These are phyloP conservation scores for Mortierella sp. DNA, from an alignment of 371 early-diverging fungal species.

Conservation along the genomic window DNA sequence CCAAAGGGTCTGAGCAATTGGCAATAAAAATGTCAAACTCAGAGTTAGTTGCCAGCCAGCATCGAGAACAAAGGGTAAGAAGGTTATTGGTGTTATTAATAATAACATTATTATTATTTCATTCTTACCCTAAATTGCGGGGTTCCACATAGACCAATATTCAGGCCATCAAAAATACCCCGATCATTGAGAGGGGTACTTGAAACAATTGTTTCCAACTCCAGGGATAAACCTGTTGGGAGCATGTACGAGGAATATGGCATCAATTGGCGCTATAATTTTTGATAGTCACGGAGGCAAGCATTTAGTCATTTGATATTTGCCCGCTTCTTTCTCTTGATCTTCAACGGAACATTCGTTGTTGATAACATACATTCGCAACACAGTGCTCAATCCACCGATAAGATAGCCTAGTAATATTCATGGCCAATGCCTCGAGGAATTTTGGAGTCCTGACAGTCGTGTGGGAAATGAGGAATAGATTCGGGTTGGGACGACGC, in stretches of 20 bases:
- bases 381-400: slow-evolving; percentile 40
- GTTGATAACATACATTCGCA: slow-evolving; percentile 14
- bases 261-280: slow-evolving; percentile 21
- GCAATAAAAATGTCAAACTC: background rate
- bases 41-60: background rate
- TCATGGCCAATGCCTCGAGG: slow-evolving; percentile 29
- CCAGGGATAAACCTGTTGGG: slow-evolving; percentile 40
- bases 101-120: background rate
- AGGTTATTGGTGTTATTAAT: background rate
- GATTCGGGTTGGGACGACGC: background rate
- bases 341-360: background rate
- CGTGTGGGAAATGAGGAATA: slow-evolving; percentile 21
- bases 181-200: slow-evolving; percentile 12
- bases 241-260: slow-evolving; percentile 23
- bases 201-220: slow-evolving; percentile 31
- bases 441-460: slow-evolving; percentile 28
- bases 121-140: slow-evolving; percentile 1
- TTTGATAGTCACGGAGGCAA: background rate
- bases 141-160: slow-evolving; percentile 30
- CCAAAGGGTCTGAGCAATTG: slow-evolving; percentile 13
- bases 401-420: slow-evolving; percentile 28
- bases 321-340: background rate
- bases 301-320: background rate
- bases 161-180: slow-evolving; percentile 26
- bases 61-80: slow-evolving; percentile 1